Evolutionary conservation across 177 flowering plant genomes (phyloP).

Genomic region (Tripterygium wilfordii): DNA sequence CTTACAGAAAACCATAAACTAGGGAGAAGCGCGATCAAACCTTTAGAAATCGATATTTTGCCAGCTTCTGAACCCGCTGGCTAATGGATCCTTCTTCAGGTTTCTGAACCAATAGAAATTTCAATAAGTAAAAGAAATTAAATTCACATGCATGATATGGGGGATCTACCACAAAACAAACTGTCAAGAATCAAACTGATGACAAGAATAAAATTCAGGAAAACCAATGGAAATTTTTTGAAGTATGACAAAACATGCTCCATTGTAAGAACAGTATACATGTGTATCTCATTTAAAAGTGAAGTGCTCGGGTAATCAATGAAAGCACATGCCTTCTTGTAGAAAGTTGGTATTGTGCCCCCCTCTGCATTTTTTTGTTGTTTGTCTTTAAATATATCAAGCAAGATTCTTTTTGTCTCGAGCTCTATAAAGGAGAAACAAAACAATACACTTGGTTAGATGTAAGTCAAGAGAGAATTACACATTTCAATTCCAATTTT

Average conservation of each 20-base stretch:
- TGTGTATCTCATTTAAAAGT: too few relatives aligned
- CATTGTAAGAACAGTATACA: too few relatives aligned
- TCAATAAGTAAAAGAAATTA: slow-evolving; percentile 1
- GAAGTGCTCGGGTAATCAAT: slow-evolving; percentile 9
- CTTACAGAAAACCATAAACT: too few relatives aligned
- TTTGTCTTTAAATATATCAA: slow-evolving; percentile 90
- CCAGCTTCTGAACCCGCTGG: slow-evolving; percentile 83
- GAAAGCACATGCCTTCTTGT: slow-evolving; percentile 59
- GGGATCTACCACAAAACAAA: too few relatives aligned
- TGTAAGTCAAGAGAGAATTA: too few relatives aligned
- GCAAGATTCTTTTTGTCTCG: slow-evolving; percentile 86
- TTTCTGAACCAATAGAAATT: slow-evolving; percentile 41
- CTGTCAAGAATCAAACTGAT: too few relatives aligned
- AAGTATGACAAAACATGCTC: too few relatives aligned
- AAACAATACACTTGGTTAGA: not conserved
- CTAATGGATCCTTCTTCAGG: slow-evolving; percentile 97
- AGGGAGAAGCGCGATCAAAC: too few relatives aligned
- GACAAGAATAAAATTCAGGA: too few relatives aligned
- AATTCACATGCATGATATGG: too few relatives aligned
- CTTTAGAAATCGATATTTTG: slow-evolving; percentile 81
- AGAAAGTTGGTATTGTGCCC: slow-evolving; percentile 81
- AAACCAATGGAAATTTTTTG: too few relatives aligned
- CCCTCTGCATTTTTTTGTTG: slow-evolving; percentile 85
- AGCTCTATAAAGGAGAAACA: slow-evolving; percentile 52
- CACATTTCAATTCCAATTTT: too few relatives aligned